phyloP scores from a whole-genome alignment of 108 stramenopile species.

The Cyclotella atomus region DNA sequence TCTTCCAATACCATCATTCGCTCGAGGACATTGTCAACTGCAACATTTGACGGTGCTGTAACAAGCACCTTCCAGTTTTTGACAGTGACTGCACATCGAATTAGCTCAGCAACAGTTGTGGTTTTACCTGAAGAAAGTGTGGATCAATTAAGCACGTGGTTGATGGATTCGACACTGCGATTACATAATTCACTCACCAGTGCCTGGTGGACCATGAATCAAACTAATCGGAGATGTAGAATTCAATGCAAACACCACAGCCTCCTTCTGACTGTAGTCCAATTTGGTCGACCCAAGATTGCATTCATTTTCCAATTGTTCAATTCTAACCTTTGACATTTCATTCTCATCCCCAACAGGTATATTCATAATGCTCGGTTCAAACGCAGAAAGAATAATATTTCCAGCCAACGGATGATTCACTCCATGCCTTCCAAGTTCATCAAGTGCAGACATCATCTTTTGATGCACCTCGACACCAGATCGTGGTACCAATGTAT shows the following conservation, averaged over 20 bases:
- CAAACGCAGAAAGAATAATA: constrained; percentile 72
- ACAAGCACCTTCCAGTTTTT: constrained; percentile 87
- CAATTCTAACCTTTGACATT: constrained; percentile 16
- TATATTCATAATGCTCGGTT: constrained; percentile 12
- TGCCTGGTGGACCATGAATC: constrained; percentile 91
- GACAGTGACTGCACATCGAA: constrained; percentile 80
- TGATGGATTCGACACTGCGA: no score
- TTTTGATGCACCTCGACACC: constrained; percentile 81
- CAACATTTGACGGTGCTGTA: constrained; percentile 98
- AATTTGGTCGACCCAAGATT: constrained; percentile 46
- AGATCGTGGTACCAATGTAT: constrained; percentile 71
- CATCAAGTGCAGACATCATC: constrained; percentile 60
- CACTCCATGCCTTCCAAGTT: constrained; percentile 64
- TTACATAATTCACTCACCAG: no score
- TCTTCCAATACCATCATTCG: constrained; percentile 66
- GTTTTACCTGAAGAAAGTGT: constrained; percentile 70
- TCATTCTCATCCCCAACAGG: constrained; percentile 3
- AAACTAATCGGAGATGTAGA: constrained; percentile 58
- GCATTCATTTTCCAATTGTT: constrained; percentile 29
- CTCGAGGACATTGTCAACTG: constrained; percentile 97
- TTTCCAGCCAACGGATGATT: constrained; percentile 73
- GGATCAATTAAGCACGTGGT: no score
- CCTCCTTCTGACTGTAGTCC: constrained; percentile 79
- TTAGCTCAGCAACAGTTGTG: constrained; percentile 88
- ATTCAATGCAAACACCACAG: constrained; percentile 73